Percentiles rank a stretch among this genome's conserved stretches.
These are phyloP conservation scores for Plantago ovata DNA, from an alignment of 257 asterid genomes.

Conservation along the genomic window DNA sequence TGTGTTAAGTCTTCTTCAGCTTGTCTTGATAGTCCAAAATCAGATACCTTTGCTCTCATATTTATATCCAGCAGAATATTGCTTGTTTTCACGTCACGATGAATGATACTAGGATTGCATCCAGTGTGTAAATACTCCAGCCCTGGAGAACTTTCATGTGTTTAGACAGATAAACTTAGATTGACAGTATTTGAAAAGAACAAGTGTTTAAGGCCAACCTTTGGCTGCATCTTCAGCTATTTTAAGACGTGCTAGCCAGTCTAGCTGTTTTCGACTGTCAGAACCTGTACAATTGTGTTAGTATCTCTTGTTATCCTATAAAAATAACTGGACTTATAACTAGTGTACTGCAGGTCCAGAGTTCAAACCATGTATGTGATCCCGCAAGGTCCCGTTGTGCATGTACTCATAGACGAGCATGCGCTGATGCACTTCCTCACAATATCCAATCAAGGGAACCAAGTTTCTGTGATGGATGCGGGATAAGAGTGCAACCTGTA, in stretches of 20 bases:
- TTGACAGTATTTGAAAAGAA: not conserved
- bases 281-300: constrained; percentile 40
- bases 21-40: constrained; percentile 96
- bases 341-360: not conserved
- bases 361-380: constrained; percentile 65
- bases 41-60: constrained; percentile 97
- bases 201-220: constrained; percentile 40
- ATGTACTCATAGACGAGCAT: constrained; percentile 97
- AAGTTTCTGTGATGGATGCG: constrained; percentile 95
- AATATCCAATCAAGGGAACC: constrained; percentile 93
- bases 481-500: constrained; percentile 91
- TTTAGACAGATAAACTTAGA: not conserved
- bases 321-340: not conserved
- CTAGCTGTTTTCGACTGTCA: constrained; percentile 54
- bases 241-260: constrained; percentile 82
- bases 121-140: constrained; percentile 97
- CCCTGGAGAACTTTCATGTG: constrained; percentile 36
- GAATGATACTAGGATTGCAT: constrained; percentile 95
- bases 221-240: constrained; percentile 97
- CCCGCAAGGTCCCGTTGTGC: constrained; percentile 96
- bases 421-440: constrained; percentile 83
- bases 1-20: constrained; percentile 94
- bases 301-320: constrained; percentile 13
- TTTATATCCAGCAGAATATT: constrained; percentile 85
- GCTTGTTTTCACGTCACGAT: constrained; percentile 92